Evolutionary conservation across 371 early-diverging fungal genomes (phyloP), one percentile per base, ranked within the genome.

Genomic region (Phascolomyces articulosus): DNA sequence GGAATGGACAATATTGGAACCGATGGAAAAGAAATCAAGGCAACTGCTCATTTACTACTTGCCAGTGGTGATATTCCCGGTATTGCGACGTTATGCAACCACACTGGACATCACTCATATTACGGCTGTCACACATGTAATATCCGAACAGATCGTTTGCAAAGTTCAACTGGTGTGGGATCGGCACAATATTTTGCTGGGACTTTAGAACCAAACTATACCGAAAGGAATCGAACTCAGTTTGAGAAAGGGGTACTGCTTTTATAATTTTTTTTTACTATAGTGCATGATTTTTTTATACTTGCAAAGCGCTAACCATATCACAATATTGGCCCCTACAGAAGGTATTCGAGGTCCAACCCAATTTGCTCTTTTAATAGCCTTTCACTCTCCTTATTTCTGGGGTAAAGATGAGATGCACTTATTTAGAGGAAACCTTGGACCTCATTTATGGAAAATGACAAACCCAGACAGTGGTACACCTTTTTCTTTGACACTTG

Each of bases 51-150:
- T 48, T 26, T 58, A n/a, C 9, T 65, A 16, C 23, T 59, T 0
- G 64, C 58, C 15, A 38, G 57, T 18, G 58, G 57, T 10, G 64
- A 64, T 58, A 64, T 64, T 13, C 64, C 64, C 24, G 64, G 58
- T 16, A 40, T 53, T 28, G 48, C 64, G 23, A 15, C 15, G n/a
- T 40, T 64, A 18, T 24, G 18, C 24, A 21, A 38, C 4, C 64
- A 57, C 29, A 23, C 15, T 10, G 64, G 64, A 2, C 64, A 64
- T 48, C 6, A 20, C 24, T 26, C 48, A 4, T 8, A 10, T 16
- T 64, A 53, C 34, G 58, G 64, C 16, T 64, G 58, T 38, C 56
- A 41, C 18, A 64, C 56, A 23, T 64, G 64, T 28, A 21, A 27
- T 8, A 57, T 64, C 28, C 7, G 13, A 44, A 44, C 44, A 31